Conservation (phyloP, 2,329 filamentous ascomycete genomes). For the Neofusicoccum umdonicola region DNA sequence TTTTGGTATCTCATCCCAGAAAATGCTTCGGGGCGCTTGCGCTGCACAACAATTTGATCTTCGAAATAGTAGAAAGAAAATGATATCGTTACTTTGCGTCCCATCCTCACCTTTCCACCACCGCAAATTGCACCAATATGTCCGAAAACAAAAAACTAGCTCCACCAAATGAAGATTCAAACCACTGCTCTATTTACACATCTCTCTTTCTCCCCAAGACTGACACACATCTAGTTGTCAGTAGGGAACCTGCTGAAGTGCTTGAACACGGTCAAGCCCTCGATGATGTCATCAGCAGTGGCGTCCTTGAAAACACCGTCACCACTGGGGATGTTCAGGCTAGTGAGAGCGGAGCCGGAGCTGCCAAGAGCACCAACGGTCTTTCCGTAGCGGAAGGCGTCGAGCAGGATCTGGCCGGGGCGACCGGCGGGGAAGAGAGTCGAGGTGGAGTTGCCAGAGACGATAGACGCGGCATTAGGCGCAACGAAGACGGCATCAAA, state of each 20-base stretch:
- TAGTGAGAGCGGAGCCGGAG: constrained; percentile 39
- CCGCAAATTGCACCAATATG: not conserved
- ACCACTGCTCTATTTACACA: not conserved
- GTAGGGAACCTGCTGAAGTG: constrained; percentile 63
- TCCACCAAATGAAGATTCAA: not conserved
- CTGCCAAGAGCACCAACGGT: constrained; percentile 61
- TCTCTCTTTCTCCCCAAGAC: not conserved
- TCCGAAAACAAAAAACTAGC: not conserved
- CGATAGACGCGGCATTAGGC: constrained; percentile 54
- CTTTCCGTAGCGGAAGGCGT: constrained; percentile 69
- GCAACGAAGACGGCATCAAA: constrained; percentile 65
- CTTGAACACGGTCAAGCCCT: constrained; percentile 63
- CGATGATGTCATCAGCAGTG: constrained; percentile 39
- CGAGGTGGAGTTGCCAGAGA: constrained; percentile 35
- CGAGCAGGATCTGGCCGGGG: constrained; percentile 61
- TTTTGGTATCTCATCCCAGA: too few species aligned
- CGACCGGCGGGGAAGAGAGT: constrained; percentile 63
- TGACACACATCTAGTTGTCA: constrained; percentile 37
- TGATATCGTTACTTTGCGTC: not conserved
- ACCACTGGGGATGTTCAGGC: constrained; percentile 44
- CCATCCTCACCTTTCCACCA: too few species aligned
- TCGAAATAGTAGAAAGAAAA: not conserved
- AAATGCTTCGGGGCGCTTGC: too few species aligned
- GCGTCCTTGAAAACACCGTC: constrained; percentile 33
- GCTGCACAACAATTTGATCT: too few species aligned